phyloP scores from a whole-genome alignment of 108 stramenopile genomes.

The Cyclostephanos tholiformis region DNA sequence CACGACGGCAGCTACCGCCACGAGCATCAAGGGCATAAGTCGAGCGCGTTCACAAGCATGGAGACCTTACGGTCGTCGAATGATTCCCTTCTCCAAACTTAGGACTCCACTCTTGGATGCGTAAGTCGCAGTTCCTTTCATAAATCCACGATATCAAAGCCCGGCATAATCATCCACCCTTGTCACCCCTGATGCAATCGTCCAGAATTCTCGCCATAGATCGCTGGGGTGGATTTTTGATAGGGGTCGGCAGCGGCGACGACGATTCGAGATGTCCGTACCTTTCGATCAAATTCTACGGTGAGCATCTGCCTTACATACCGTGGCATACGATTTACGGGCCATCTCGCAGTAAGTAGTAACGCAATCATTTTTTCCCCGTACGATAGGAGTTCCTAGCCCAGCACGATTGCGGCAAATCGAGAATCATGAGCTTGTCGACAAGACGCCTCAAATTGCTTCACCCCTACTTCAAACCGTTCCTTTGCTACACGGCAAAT shows the following conservation, averaged over 20 bases:
- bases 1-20: neutral
- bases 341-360: too few relatives aligned
- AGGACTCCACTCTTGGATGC: constrained; percentile 37
- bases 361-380: too few relatives aligned
- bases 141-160: neutral
- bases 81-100: constrained; percentile 42
- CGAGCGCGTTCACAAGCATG: constrained; percentile 24
- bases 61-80: constrained; percentile 33
- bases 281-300: constrained; percentile 42
- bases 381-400: constrained; percentile 46
- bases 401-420: constrained; percentile 28
- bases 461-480: constrained; percentile 38
- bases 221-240: constrained; percentile 42
- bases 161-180: too few relatives aligned
- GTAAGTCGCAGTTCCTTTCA: neutral
- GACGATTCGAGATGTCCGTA: constrained; percentile 4
- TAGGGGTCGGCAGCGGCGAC: constrained; percentile 34
- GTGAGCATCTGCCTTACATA: constrained; percentile 1
- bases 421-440: neutral
- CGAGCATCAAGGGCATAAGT: neutral
- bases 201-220: constrained; percentile 35
- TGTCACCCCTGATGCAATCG: too few relatives aligned
- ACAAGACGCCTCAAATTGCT: constrained; percentile 1
- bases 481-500: constrained; percentile 26
- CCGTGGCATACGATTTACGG: neutral